phyloP scores from a whole-genome alignment of 129 eudicot species.

The Deinandra increscens region DNA sequence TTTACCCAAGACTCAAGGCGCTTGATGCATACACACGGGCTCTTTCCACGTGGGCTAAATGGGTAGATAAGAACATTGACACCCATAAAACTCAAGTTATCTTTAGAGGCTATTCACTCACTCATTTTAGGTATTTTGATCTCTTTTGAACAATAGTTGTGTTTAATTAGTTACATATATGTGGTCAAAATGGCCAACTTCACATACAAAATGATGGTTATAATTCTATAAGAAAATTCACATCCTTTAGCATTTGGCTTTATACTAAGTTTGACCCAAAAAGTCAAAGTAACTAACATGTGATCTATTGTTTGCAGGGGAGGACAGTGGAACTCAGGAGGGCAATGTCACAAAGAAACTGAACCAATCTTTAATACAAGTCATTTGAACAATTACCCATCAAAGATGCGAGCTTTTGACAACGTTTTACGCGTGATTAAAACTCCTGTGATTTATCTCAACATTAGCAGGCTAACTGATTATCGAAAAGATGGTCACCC shows the following conservation, averaged over 20 bases:
- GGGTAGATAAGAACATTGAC: conserved; percentile 82
- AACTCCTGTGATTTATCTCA: conserved; percentile 66
- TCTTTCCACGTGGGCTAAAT: conserved; percentile 72
- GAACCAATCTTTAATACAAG: conserved; percentile 66
- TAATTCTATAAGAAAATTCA: background rate
- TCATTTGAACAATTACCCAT: conserved; percentile 58
- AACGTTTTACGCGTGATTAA: conserved; percentile 56
- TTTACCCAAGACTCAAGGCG: conserved; percentile 83
- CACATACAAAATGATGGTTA: background rate
- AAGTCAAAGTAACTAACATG: conserved; percentile 8
- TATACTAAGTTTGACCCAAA: background rate
- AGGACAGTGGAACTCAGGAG: conserved; percentile 95
- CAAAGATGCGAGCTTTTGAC: conserved; percentile 75
- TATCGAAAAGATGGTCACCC: conserved; percentile 94
- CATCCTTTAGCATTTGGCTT: background rate
- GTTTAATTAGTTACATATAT: background rate
- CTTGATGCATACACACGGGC: conserved; percentile 84
- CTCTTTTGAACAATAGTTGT: background rate
- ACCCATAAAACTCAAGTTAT: conserved; percentile 57
- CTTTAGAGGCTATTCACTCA: conserved; percentile 84
- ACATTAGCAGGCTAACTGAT: conserved; percentile 79
- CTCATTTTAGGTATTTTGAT: conserved; percentile 74
- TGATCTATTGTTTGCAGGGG: conserved; percentile 56
- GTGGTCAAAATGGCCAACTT: background rate
- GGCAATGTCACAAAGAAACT: conserved; percentile 87